Percentiles rank a stretch among this genome's conserved stretches.
phyloP scores from a whole-genome alignment of 2,329 filamentous ascomycete species.

The Alternaria sp. region DNA sequence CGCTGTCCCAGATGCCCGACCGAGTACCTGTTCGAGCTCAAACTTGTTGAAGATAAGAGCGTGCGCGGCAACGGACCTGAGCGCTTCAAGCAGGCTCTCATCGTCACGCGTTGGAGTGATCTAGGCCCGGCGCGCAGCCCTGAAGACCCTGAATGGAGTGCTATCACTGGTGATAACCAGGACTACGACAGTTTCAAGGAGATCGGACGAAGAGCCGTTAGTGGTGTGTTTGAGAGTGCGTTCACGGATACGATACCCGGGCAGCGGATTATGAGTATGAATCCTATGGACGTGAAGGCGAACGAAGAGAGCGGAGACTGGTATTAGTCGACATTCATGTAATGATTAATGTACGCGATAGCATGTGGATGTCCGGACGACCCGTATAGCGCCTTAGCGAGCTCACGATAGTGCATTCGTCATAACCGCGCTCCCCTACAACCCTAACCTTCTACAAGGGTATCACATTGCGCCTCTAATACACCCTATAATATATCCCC shows the following conservation, averaged over 20 bases:
- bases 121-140: slow-evolving; percentile 59
- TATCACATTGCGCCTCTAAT: neutral
- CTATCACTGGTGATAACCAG: slow-evolving; percentile 52
- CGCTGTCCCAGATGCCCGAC: slow-evolving; percentile 67
- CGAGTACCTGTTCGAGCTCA: slow-evolving; percentile 67
- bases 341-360: neutral
- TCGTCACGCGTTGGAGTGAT: slow-evolving; percentile 68
- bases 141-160: slow-evolving; percentile 60
- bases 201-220: slow-evolving; percentile 62
- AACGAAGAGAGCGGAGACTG: slow-evolving; percentile 64
- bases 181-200: slow-evolving; percentile 61
- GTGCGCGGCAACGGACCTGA: slow-evolving; percentile 47
- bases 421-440: neutral
- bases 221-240: slow-evolving; percentile 65
- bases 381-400: neutral
- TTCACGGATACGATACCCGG: slow-evolving; percentile 63
- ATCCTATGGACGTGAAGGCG: slow-evolving; percentile 60
- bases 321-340: slow-evolving; percentile 54
- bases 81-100: slow-evolving; percentile 65
- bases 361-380: neutral
- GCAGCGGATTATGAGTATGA: slow-evolving; percentile 64
- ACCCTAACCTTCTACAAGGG: neutral
- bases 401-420: neutral
- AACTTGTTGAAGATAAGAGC: slow-evolving; percentile 62
- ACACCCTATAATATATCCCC: neutral